Percentiles rank a stretch among this genome's conserved stretches.
Conservation (phyloP, 1,284 basidiomycete species). For the Stygiomarasmius scandens region DNA sequence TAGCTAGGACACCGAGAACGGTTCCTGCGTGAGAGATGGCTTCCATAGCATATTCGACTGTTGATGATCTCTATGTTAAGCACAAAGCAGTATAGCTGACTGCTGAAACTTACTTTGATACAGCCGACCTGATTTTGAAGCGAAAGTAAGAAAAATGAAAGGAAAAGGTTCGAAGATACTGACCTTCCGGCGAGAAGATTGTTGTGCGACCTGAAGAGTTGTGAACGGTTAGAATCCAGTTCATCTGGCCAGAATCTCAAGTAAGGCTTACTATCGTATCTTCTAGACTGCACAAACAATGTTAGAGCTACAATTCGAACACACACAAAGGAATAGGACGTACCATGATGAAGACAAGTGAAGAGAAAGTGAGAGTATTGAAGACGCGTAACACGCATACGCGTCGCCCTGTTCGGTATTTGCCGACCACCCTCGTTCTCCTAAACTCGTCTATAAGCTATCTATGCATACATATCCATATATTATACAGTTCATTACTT, state of each 20-base stretch:
- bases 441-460: neutral
- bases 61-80: slow-evolving; percentile 10
- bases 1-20: slow-evolving; percentile 92
- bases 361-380: neutral
- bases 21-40: slow-evolving; percentile 97
- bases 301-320: neutral
- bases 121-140: slow-evolving; percentile 64
- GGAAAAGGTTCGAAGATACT: slow-evolving; percentile 26
- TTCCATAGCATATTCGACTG: slow-evolving; percentile 99
- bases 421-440: slow-evolving; percentile 27
- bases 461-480: neutral
- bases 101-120: slow-evolving; percentile 75
- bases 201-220: slow-evolving; percentile 77
- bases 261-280: slow-evolving; percentile 80
- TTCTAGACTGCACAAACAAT: slow-evolving; percentile 63
- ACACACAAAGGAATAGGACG: slow-evolving; percentile 5
- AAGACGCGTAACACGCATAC: slow-evolving; percentile 30
- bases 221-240: slow-evolving; percentile 2
- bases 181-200: slow-evolving; percentile 95
- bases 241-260: neutral
- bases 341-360: slow-evolving; percentile 34
- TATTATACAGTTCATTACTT: neutral
- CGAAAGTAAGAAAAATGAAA: slow-evolving; percentile 5
- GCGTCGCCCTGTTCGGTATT: slow-evolving; percentile 42
- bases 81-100: slow-evolving; percentile 1